Conservation (phyloP, 2,329 filamentous ascomycete species). For the Aspergillus uvarum region DNA sequence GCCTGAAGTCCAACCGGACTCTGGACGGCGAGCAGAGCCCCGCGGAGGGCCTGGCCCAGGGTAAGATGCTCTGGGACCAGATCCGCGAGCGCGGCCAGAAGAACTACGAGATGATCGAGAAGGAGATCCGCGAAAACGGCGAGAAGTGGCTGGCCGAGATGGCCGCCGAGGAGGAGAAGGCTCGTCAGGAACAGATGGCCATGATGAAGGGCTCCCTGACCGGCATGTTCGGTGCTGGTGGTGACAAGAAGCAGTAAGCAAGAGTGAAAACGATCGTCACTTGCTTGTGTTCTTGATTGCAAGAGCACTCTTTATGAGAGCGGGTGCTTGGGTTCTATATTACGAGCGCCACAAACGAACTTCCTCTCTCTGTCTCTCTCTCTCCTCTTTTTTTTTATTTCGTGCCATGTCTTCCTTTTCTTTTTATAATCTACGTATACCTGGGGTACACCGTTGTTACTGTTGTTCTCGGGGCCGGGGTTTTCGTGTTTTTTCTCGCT, state of each 20-base stretch:
- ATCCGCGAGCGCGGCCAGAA: constrained; percentile 87
- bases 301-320: not conserved
- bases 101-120: constrained; percentile 85
- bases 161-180: constrained; percentile 81
- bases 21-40: constrained; percentile 68
- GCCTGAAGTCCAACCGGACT: constrained; percentile 68
- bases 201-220: constrained; percentile 81
- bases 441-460: constrained; percentile 9
- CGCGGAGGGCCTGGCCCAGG: constrained; percentile 77
- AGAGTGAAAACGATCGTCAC: not conserved
- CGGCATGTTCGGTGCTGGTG: constrained; percentile 51
- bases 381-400: constrained; percentile 5
- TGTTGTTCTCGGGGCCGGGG: constrained; percentile 24
- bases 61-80: constrained; percentile 96
- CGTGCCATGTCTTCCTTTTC: constrained; percentile 8
- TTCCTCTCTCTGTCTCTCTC: constrained; percentile 13
- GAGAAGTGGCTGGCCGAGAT: constrained; percentile 96
- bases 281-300: not conserved
- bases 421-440: constrained; percentile 20
- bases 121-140: constrained; percentile 88
- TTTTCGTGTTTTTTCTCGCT: constrained; percentile 15
- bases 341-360: constrained; percentile 7
- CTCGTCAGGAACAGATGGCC: constrained; percentile 86
- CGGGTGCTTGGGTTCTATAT: not conserved
- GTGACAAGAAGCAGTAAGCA: constrained; percentile 28